Percentiles rank a stretch among this genome's conserved stretches.
These are phyloP conservation scores for Gynostemma pentaphyllum DNA, from an alignment of 306 rosid species.

Conservation along the genomic window DNA sequence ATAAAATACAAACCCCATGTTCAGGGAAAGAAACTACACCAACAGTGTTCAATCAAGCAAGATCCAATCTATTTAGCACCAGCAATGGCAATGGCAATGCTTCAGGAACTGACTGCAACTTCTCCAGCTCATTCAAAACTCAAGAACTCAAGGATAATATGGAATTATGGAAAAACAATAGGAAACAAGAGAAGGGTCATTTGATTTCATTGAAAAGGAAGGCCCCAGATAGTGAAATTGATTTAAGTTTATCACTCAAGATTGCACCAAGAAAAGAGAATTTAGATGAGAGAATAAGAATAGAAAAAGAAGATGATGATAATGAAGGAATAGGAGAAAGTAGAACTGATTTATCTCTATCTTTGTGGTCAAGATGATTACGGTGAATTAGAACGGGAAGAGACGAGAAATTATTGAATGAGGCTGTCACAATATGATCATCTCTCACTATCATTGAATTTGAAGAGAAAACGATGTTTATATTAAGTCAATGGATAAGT, in stretches of 20 bases:
- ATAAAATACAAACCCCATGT: constrained; percentile 17
- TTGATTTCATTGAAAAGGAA: constrained; percentile 37
- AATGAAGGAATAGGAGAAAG: constrained; percentile 20
- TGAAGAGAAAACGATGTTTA: too few relatives aligned
- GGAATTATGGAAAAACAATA: background rate
- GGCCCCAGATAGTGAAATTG: constrained; percentile 30
- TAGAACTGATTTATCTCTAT: constrained; percentile 38
- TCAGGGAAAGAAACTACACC: constrained; percentile 5
- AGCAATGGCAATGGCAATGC: background rate
- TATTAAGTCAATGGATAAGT: too few relatives aligned
- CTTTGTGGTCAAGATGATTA: constrained; percentile 57
- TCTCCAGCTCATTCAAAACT: background rate
- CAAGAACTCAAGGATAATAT: background rate
- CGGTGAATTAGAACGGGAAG: too few relatives aligned
- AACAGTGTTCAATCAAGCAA: constrained; percentile 17
- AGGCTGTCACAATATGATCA: too few relatives aligned
- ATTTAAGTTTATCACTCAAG: constrained; percentile 65
- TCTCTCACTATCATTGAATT: too few relatives aligned
- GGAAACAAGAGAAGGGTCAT: background rate
- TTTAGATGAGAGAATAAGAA: background rate
- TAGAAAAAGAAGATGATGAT: constrained; percentile 16
- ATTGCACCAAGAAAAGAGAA: constrained; percentile 23
- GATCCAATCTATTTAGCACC: constrained; percentile 19
- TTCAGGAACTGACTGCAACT: background rate
- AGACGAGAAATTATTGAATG: too few relatives aligned